These are phyloP conservation scores for Aegilops speltoides DNA, from an alignment of 176 grass and related monocot species.

Conservation along the genomic window DNA sequence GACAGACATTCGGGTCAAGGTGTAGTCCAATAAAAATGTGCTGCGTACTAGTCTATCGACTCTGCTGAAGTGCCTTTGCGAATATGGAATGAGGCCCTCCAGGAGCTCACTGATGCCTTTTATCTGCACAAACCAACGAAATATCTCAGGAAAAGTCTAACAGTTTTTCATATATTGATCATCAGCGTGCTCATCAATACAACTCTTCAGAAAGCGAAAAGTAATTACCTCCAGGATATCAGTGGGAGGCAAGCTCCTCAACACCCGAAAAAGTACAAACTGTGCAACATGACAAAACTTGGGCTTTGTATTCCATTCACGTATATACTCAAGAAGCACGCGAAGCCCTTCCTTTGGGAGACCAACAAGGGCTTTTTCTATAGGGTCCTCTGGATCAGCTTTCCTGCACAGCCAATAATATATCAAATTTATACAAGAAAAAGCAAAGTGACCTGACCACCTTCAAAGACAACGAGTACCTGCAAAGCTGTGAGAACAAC, in stretches of 20 bases:
- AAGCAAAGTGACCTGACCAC: neutral
- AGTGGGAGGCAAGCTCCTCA: slow-evolving; percentile 72
- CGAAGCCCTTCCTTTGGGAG: slow-evolving; percentile 78
- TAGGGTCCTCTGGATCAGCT: slow-evolving; percentile 50
- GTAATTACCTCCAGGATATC: slow-evolving; percentile 74
- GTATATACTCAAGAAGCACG: slow-evolving; percentile 79
- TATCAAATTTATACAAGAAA: slow-evolving; percentile 6
- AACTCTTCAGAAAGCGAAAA: neutral
- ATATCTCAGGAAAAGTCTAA: slow-evolving; percentile 16
- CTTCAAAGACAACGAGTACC: slow-evolving; percentile 16
- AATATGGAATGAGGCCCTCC: slow-evolving; percentile 85
- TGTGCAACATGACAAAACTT: slow-evolving; percentile 97
- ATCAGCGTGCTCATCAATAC: neutral
- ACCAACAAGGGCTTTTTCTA: slow-evolving; percentile 65
- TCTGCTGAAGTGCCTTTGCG: slow-evolving; percentile 85
- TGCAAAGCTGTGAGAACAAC: slow-evolving; percentile 77
- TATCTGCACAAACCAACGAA: slow-evolving; percentile 41
- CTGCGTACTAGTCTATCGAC: slow-evolving; percentile 80
- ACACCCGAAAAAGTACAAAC: slow-evolving; percentile 74
- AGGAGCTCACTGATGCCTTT: slow-evolving; percentile 89
- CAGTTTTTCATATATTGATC: neutral
- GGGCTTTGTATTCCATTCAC: slow-evolving; percentile 95
- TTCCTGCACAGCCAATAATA: slow-evolving; percentile 47
- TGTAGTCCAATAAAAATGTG: slow-evolving; percentile 86
- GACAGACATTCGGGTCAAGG: slow-evolving; percentile 71